A percentile compares a stretch with the other conserved stretches of the same genome.
Evolutionary conservation across 345 rosid genomes (phyloP).

Genomic region (Crucihimalaya himalaica): DNA sequence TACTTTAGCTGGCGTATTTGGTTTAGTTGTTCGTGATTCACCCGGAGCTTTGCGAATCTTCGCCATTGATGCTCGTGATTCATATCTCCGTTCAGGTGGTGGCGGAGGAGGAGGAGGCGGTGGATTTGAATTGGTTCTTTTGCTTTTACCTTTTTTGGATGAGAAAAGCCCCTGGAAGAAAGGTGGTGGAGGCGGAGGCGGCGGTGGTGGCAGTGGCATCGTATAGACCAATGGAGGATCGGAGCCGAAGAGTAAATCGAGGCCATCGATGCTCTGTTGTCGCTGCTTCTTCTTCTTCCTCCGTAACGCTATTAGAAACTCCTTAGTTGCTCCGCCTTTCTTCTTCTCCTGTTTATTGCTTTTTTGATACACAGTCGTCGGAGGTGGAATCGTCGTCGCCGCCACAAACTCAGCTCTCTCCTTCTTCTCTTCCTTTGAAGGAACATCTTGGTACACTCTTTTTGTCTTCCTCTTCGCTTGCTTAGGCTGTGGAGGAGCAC

Average conservation of each 20-base stretch:
- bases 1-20: conserved; percentile 42
- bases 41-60: conserved; percentile 33
- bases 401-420: conserved; percentile 25
- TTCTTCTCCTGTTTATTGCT: conserved; percentile 48
- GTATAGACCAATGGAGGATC: background rate
- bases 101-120: conserved; percentile 67
- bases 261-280: conserved; percentile 83
- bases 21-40: conserved; percentile 30
- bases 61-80: conserved; percentile 44
- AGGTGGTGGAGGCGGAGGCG: conserved; percentile 55
- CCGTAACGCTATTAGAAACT: conserved; percentile 53
- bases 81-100: conserved; percentile 18
- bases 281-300: conserved; percentile 67
- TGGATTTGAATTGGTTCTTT: conserved; percentile 42
- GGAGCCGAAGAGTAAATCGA: conserved; percentile 59
- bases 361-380: conserved; percentile 28
- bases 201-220: conserved; percentile 52
- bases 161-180: conserved; percentile 66
- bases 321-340: conserved; percentile 64
- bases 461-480: conserved; percentile 30
- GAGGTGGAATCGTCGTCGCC: conserved; percentile 36
- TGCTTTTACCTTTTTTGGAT: conserved; percentile 59
- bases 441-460: conserved; percentile 34
- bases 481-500: conserved; percentile 29
- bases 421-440: conserved; percentile 19